Conservation (phyloP, 2,329 filamentous ascomycete genomes). For the Fusarium virguliforme region DNA sequence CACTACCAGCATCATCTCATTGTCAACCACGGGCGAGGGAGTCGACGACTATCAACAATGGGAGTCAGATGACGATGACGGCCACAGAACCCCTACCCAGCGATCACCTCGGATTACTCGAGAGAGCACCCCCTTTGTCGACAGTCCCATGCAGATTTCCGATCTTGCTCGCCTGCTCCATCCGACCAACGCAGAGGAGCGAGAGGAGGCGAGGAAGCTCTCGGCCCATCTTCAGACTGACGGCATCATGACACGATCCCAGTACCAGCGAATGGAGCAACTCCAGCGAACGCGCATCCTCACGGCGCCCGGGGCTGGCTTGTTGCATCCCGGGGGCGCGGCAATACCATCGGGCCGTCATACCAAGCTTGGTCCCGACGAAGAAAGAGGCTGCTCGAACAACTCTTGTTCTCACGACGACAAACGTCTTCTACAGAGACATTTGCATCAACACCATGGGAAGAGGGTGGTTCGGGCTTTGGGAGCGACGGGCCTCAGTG, state of each 20-base stretch:
- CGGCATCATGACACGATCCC: constrained; percentile 84
- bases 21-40: constrained; percentile 60
- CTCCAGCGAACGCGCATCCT: constrained; percentile 78
- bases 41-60: constrained; percentile 65
- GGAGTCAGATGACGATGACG: constrained; percentile 64
- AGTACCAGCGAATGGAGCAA: constrained; percentile 78
- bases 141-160: constrained; percentile 75
- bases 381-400: constrained; percentile 74
- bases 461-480: constrained; percentile 80
- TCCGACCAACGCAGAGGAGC: constrained; percentile 82
- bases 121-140: constrained; percentile 72
- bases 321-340: constrained; percentile 35
- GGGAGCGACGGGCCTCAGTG: constrained; percentile 84
- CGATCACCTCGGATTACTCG: constrained; percentile 63
- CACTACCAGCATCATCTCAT: constrained; percentile 84
- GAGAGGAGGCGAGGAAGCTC: constrained; percentile 84
- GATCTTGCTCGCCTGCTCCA: constrained; percentile 87
- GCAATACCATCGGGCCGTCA: constrained; percentile 40
- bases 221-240: constrained; percentile 83
- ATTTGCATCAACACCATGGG: constrained; percentile 67
- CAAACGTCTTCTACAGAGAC: constrained; percentile 39
- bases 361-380: constrained; percentile 67
- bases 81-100: constrained; percentile 82
- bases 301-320: constrained; percentile 52
- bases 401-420: constrained; percentile 71